phyloP scores from a whole-genome alignment of 805 yeast genomes.

The Metschnikowia borealis region DNA sequence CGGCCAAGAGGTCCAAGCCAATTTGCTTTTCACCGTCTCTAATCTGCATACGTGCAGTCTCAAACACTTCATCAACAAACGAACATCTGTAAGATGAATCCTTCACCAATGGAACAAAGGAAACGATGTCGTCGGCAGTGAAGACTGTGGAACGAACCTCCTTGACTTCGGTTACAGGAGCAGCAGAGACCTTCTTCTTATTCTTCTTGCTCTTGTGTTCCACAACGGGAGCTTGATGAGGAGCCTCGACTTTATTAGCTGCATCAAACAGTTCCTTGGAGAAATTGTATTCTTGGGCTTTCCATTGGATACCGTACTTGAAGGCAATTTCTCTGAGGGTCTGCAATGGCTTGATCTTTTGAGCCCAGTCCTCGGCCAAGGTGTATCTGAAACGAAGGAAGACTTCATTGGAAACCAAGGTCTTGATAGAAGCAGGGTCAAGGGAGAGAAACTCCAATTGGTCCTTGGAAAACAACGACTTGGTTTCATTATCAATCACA shows the following conservation, averaged over 20 bases:
- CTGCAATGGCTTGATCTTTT: conserved; percentile 35
- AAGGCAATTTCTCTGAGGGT: conserved; percentile 67
- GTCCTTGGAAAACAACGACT: conserved; percentile 38
- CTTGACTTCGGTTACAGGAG: neutral
- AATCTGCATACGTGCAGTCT: conserved; percentile 49
- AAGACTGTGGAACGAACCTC: conserved; percentile 40
- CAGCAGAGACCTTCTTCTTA: conserved; percentile 22
- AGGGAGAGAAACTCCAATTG: conserved; percentile 43
- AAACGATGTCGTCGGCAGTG: conserved; percentile 56
- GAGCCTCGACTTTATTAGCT: conserved; percentile 23
- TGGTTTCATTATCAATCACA: conserved; percentile 38
- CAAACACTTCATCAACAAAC: conserved; percentile 72
- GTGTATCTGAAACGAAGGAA: conserved; percentile 58
- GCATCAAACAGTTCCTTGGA: conserved; percentile 38
- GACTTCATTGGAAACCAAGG: conserved; percentile 51
- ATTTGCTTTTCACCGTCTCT: conserved; percentile 43
- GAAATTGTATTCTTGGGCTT: conserved; percentile 46
- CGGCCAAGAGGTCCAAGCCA: conserved; percentile 63
- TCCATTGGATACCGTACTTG: conserved; percentile 87
- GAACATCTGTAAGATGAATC: conserved; percentile 63
- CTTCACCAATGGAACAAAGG: conserved; percentile 73
- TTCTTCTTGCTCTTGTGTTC: conserved; percentile 28
- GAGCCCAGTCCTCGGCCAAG: conserved; percentile 49
- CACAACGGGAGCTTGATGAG: conserved; percentile 11
- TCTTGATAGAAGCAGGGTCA: conserved; percentile 43